These are phyloP conservation scores for Amaranthus cruentus DNA, from an alignment of 148 eudicot species.

Conservation along the genomic window DNA sequence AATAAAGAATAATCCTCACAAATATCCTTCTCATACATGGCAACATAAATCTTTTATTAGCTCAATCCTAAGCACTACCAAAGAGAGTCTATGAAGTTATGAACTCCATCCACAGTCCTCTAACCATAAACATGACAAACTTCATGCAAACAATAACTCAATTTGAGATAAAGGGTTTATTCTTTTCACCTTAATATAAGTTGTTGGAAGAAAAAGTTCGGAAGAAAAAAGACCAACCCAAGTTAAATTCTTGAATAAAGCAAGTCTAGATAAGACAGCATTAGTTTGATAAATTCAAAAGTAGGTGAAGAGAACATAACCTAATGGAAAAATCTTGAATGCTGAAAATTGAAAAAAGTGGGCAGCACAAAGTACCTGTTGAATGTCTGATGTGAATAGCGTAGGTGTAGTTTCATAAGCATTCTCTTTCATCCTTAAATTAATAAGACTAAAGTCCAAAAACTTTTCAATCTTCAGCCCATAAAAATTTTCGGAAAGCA, in stretches of 20 bases:
- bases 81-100: no score
- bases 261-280: no score
- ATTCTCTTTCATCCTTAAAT: slow-evolving; percentile 63
- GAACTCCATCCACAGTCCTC: neutral
- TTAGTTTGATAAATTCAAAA: neutral
- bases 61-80: no score
- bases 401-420: slow-evolving; percentile 60
- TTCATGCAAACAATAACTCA: neutral
- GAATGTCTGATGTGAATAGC: slow-evolving; percentile 69
- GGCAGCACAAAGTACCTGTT: slow-evolving; percentile 43
- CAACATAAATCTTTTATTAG: neutral
- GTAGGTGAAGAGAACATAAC: neutral
- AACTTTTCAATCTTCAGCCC: slow-evolving; percentile 56
- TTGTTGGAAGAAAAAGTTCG: no score
- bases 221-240: no score
- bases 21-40: neutral
- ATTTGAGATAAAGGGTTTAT: neutral
- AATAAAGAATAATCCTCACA: neutral
- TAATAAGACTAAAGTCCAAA: slow-evolving; percentile 43
- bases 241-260: no score
- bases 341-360: neutral
- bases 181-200: no score
- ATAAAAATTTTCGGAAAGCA: slow-evolving; percentile 56
- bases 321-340: neutral
- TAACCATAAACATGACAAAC: neutral